Evolutionary conservation across 371 early-diverging fungal genomes (phyloP), one percentile per base, ranked within the genome.

Genomic region (Choanephora cucurbitarum): DNA sequence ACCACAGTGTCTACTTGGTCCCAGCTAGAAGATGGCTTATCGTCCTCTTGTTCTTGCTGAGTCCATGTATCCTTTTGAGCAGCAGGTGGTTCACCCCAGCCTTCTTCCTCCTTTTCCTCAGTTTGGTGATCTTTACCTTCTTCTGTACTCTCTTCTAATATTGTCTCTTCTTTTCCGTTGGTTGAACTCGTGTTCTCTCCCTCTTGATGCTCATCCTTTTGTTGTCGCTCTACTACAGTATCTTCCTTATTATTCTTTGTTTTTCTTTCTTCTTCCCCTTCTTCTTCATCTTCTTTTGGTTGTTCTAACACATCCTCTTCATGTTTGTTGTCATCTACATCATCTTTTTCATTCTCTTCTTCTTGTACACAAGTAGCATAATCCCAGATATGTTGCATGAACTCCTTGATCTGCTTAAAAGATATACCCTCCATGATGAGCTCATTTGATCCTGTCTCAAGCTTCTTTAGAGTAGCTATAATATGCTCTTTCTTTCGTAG

Each of bases 321-420:
- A 19, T 44, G 52, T 9, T 32, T 23, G 13, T 24, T 37, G 13
- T 47, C 15, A 23, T 32, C 32, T 39, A 37, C 9, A 9, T 15
- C 40, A 7, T 18, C 21, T 21, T n/a, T 22, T 32, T 43, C 18
- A 37, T 24, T 34, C 17, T 19, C 33, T 32, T 44, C 28, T 42
- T 54, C 41, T 18, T 63, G 49, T 11, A 37, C 44, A 37, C 14
- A 37, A 37, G 14, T 13, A 24, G 65, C 52, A 39, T 65, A 47
- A 33, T 60, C 55, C 66, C 62, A 52, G 45, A 75, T 59, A 55
- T 67, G 59, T 10, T 62, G 51, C 18, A 71, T 62, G 9, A 66
- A 49, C 3, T 64, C 34, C 17, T 62, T 66, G 42, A 72, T 44
- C 18, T 72, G 55, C 49, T 59, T 57, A 39, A 58, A 75, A 11